Conservation (phyloP, 345 rosid species). For the Mallotus nudiflorus region DNA sequence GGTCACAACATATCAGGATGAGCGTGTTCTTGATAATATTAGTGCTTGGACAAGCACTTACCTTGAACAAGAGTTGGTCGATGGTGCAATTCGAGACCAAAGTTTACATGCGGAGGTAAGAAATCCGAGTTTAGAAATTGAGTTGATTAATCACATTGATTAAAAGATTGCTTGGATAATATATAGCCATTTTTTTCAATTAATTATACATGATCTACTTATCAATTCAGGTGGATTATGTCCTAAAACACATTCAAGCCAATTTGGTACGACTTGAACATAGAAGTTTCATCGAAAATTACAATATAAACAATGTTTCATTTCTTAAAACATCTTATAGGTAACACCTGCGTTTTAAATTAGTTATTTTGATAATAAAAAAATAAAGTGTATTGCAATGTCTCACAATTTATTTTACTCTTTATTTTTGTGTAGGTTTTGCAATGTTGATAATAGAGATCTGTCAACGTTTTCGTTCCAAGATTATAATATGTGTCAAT, state of each 20-base stretch:
- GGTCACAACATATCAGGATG: background rate
- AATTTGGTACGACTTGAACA: background rate
- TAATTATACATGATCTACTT: too few relatives aligned
- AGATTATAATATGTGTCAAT: too few relatives aligned
- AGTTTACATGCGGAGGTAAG: slow-evolving; percentile 1
- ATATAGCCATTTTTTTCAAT: too few relatives aligned
- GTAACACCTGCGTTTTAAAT: background rate
- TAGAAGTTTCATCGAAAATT: background rate
- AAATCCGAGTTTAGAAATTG: background rate
- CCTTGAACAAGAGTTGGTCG: background rate
- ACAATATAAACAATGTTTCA: background rate
- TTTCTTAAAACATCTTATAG: slow-evolving; percentile 6
- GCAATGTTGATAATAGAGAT: too few relatives aligned
- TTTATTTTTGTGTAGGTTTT: too few relatives aligned
- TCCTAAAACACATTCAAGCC: background rate
- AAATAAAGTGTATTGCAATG: too few relatives aligned
- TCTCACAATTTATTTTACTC: too few relatives aligned
- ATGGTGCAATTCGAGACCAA: background rate
- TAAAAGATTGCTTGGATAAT: too few relatives aligned
- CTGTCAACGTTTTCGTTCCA: too few relatives aligned
- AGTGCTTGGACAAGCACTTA: background rate
- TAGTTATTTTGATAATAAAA: too few relatives aligned
- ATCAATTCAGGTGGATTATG: background rate
- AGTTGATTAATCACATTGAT: too few relatives aligned
- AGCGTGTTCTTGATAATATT: slow-evolving; percentile 4